These are phyloP conservation scores for Plectosphaerella cucumerina DNA, from an alignment of 2,329 filamentous ascomycete genomes.

Conservation along the genomic window DNA sequence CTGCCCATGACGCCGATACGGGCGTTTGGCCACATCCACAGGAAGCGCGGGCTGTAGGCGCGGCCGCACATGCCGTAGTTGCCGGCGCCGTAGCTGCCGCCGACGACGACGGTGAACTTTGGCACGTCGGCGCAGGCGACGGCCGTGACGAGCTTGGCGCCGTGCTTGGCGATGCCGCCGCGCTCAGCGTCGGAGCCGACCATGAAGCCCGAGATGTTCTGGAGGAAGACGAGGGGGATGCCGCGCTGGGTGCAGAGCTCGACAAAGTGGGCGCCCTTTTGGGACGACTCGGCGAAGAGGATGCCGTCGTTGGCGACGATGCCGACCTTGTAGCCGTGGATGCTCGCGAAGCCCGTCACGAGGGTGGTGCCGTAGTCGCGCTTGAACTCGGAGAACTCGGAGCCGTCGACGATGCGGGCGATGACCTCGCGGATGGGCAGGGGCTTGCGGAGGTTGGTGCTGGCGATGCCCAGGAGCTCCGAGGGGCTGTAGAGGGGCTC, in stretches of 20 bases:
- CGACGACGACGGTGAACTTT: constrained; percentile 96
- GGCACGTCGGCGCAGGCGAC: constrained; percentile 92
- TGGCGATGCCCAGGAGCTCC: constrained; percentile 84
- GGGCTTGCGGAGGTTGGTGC: constrained; percentile 81
- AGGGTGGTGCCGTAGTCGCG: constrained; percentile 83
- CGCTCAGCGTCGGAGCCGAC: constrained; percentile 88
- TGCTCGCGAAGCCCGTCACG: constrained; percentile 85
- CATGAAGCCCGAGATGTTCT: constrained; percentile 99
- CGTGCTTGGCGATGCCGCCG: constrained; percentile 95
- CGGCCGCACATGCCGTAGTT: constrained; percentile 99
- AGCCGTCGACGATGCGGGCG: constrained; percentile 86
- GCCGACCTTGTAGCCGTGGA: constrained; percentile 86
- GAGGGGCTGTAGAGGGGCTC: constrained; percentile 77
- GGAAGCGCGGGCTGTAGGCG: constrained; percentile 83
- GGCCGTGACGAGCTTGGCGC: constrained; percentile 92
- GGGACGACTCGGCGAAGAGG: constrained; percentile 79
- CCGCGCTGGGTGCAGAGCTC: constrained; percentile 88
- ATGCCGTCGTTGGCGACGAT: constrained; percentile 97
- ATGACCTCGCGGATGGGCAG: constrained; percentile 88
- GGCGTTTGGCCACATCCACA: constrained; percentile 99
- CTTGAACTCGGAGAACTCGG: constrained; percentile 91
- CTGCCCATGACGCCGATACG: constrained; percentile 93
- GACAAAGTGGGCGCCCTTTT: constrained; percentile 96
- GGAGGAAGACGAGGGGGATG: constrained; percentile 86
- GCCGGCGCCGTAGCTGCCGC: constrained; percentile 85